Base-by-base conservation (phyloP, 225 moss, liverwort and hornwort species). In the Thuidium tamariscinum region DNA sequence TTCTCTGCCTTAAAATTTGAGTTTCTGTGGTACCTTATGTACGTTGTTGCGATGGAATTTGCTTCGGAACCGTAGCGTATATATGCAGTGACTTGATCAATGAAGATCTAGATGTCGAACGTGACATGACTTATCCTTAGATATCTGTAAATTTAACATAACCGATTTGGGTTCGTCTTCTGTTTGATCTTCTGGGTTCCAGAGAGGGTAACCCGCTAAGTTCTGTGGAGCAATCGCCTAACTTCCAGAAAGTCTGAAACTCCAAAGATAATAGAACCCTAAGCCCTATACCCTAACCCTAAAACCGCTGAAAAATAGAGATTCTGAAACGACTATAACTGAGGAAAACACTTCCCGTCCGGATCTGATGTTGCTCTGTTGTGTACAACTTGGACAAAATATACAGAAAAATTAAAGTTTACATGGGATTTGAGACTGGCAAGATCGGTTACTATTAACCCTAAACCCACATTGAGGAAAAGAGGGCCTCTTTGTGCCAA, bases 91-190 rank as follows among this genome's bases (percentile, higher is more conserved):
- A 87, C 84, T 49, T 46, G 81, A 79, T 88, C 83, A 83, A 83
- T 76, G 80, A 78, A 73, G 83, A 81, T 77, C 65, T 71, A 67
- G 71, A 57, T 91, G 74, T 66, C 49, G 42, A 49, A 61, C 75
- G 36, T 73, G 74, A 25, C 49, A 80, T 61, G 37, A 56, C 69
- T 56, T 64, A 42, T 49, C 83, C 49, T 75, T 26, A 64, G 72
- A 72, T 78, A 78, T 70, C 64, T 89, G 86, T 89, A 89, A 86
- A 83, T 86, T 82, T 85, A 61, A 52, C 62, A 25, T 77, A 84
- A 85, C 36, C 26, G 55, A 74, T 72, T 71, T 64, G 39, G 70
- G 52, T 88, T 81, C 37, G 61, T 72, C 72, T 42, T 51, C 52
- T 72, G 62, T 39, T 39, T 61, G 23, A 68, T 56, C 44, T n/a